Conservation (phyloP, 257 asterid species). For the Salvia splendens region DNA sequence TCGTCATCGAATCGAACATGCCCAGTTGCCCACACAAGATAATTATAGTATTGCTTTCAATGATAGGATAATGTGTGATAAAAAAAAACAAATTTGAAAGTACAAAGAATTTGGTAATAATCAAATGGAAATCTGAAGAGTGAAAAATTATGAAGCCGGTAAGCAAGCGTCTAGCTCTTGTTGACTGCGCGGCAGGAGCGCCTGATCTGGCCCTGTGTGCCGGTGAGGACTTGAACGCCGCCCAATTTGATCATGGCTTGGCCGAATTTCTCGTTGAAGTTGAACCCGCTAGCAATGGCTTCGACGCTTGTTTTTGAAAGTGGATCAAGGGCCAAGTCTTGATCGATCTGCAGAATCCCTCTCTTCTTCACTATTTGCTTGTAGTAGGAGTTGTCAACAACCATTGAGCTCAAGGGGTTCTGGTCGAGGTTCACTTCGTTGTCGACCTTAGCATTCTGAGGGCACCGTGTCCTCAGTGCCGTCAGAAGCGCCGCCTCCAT, state of each 20-base stretch:
- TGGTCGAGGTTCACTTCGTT: conserved; percentile 52
- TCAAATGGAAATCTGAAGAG: neutral
- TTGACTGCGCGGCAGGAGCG: conserved; percentile 37
- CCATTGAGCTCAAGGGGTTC: conserved; percentile 38
- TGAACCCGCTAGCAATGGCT: conserved; percentile 34
- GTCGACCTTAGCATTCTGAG: conserved; percentile 33
- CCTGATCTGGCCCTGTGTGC: conserved; percentile 53
- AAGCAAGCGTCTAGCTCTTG: neutral
- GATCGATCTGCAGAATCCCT: conserved; percentile 65
- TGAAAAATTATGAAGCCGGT: neutral
- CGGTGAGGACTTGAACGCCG: conserved; percentile 48
- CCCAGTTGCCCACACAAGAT: no score
- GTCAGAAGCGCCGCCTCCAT: conserved; percentile 28
- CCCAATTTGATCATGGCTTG: conserved; percentile 66
- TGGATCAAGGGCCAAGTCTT: conserved; percentile 50
- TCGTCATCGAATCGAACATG: no score
- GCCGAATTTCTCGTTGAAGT: conserved; percentile 48
- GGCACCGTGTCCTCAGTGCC: conserved; percentile 39
- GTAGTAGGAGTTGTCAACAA: conserved; percentile 55
- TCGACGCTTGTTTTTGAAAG: conserved; percentile 42
- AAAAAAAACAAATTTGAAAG: neutral
- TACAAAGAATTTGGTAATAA: conserved; percentile 9
- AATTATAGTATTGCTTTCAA: no score
- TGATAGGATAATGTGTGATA: no score
- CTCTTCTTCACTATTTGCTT: conserved; percentile 38